A percentile compares a stretch with the other conserved stretches of the same genome.
phyloP scores from a whole-genome alignment of 306 rosid species.

The Cucurbita argyrosperma region DNA sequence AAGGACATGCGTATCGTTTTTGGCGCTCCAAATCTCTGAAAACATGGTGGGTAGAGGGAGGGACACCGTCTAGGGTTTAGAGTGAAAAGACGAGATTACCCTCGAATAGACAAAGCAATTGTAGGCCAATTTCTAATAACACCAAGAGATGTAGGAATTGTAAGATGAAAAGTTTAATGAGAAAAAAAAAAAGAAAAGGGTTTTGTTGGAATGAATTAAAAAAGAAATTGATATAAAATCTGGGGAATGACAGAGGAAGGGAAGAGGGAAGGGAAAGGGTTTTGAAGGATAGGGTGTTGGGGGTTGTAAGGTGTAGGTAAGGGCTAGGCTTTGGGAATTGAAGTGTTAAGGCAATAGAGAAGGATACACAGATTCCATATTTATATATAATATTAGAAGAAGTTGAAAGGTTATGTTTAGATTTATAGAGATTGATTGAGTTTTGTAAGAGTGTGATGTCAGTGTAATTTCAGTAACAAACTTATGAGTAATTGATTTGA shows the following conservation, averaged over 20 bases:
- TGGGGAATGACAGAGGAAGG: conserved; percentile 63
- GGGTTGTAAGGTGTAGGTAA: conserved; percentile 64
- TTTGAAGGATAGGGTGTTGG: conserved; percentile 32
- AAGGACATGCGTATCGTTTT: conserved; percentile 91
- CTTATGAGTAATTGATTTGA: background rate
- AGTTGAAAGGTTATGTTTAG: no score
- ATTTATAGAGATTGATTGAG: no score
- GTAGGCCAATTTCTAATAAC: no score
- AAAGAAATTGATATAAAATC: conserved; percentile 15
- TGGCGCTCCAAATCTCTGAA: conserved; percentile 83
- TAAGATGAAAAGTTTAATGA: no score
- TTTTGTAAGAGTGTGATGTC: no score
- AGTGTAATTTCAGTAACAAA: no score
- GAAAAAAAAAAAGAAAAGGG: background rate
- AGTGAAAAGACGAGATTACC: conserved; percentile 9
- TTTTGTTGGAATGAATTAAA: background rate
- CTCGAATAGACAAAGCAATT: background rate
- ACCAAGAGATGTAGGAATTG: no score
- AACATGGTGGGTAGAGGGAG: conserved; percentile 59
- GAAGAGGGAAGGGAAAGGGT: background rate
- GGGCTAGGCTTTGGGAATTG: conserved; percentile 92
- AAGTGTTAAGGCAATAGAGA: conserved; percentile 12
- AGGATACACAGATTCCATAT: background rate
- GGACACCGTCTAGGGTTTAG: conserved; percentile 13
- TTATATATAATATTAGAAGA: no score